Conservation (phyloP, 495 filamentous ascomycete species). For the Neurospora sp. region DNA sequence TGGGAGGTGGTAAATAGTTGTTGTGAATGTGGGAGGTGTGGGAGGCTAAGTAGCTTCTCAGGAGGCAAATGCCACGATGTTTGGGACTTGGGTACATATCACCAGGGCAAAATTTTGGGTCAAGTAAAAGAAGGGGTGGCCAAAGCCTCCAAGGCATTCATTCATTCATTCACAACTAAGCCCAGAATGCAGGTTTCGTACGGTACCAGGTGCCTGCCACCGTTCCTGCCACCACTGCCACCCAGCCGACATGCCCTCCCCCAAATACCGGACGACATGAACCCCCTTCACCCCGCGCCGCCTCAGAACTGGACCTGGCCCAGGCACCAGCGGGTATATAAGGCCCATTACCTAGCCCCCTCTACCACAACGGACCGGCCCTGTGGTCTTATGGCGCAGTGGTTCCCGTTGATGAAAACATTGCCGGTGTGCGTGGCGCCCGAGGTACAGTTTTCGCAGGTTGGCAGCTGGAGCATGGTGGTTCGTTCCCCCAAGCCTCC, state of each 20-base stretch:
- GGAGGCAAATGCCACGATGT: neutral
- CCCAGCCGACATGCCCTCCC: neutral
- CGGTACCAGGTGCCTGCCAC: neutral
- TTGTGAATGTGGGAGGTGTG: neutral
- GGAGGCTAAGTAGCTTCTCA: neutral
- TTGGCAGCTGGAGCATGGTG: neutral
- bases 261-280: neutral
- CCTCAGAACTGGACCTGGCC: neutral
- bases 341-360: neutral
- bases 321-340: neutral
- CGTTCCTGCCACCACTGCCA: neutral
- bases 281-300: neutral
- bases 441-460: neutral
- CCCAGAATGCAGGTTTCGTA: neutral
- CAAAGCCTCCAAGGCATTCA: neutral
- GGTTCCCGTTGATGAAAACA: neutral
- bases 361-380: neutral
- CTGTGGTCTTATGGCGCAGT: neutral
- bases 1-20: neutral
- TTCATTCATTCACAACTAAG: neutral
- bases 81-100: neutral
- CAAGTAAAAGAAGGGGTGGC: neutral
- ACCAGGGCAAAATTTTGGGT: neutral
- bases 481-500: neutral
- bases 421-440: neutral